These are phyloP conservation scores for Penicillium sp. DNA, from an alignment of 2,329 filamentous ascomycete species.

Conservation along the genomic window DNA sequence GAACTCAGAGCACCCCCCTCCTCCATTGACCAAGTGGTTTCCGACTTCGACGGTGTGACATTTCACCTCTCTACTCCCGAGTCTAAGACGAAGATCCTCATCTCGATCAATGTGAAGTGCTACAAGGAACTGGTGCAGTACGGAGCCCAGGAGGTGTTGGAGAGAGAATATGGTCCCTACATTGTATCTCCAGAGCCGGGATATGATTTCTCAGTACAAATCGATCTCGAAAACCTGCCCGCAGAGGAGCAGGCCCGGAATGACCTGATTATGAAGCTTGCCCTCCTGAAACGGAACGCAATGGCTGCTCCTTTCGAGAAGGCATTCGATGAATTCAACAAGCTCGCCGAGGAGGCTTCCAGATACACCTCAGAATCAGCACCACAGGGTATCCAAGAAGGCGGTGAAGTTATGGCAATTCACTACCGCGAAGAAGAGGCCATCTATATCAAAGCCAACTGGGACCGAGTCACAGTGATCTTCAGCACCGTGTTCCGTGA, in stretches of 20 bases:
- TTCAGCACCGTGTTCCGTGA: conserved; percentile 98
- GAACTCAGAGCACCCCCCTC: conserved; percentile 70
- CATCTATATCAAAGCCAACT: conserved; percentile 96
- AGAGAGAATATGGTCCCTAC: conserved; percentile 91
- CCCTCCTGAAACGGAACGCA: conserved; percentile 92
- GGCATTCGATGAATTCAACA: conserved; percentile 89
- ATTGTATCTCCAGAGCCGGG: conserved; percentile 83
- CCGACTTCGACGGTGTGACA: conserved; percentile 97
- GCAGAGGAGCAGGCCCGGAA: conserved; percentile 80
- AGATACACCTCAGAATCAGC: conserved; percentile 93
- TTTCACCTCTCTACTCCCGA: conserved; percentile 98
- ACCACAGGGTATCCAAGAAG: conserved; percentile 84
- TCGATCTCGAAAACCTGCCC: conserved; percentile 87
- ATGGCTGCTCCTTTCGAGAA: conserved; percentile 99
- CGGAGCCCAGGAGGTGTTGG: conserved; percentile 85
- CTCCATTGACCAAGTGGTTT: conserved; percentile 96
- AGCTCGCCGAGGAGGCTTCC: conserved; percentile 80
- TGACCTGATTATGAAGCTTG: conserved; percentile 81
- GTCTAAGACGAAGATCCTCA: conserved; percentile 86
- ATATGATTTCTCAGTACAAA: conserved; percentile 91
- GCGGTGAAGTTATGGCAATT: conserved; percentile 90
- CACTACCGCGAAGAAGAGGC: conserved; percentile 99
- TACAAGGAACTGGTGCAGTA: conserved; percentile 89
- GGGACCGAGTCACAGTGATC: conserved; percentile 97
- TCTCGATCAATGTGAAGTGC: conserved; percentile 94